Evolutionary conservation across 139 green algal species (phyloP), one percentile per base, ranked within the genome.

Genomic region (Asterochloris erici): DNA sequence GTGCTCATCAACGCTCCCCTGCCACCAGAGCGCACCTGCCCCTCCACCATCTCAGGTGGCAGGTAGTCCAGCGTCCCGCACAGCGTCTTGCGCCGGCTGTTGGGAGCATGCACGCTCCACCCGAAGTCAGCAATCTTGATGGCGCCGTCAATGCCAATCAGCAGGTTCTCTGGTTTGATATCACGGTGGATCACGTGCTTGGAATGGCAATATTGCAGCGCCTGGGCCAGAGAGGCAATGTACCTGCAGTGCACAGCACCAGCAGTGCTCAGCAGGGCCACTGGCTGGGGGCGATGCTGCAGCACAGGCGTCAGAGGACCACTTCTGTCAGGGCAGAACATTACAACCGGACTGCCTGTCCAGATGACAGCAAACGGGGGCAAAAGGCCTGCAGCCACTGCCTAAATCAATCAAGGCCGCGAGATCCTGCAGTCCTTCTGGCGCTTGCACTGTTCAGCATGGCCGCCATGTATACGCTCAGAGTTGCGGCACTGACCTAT

Each of bases 111-210:
- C 84, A 99, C 96, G 13, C 89, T 95, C 97, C 97, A 99, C 21
- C 97, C 97, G 85, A 99, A 99, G 89, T 99, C 97, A 13, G 94
- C 94, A 75, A 99, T 99, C 90, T 99, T 99, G 0, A 99, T 87
- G 81, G 98, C 90, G 11, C 94, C 96, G 61, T 96, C 89, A 6
- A 96, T 85, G 0, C 97, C 96, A 73, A 99, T 81, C 73, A 99
- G 89, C 86, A 99, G 88, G 89, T 99, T 99, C 88, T 99, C 97
- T 14, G 96, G 96, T 87, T 98, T 99, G 93, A 99, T 99, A 88
- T 99, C 97, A 14, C 97, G 85, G 89, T 99, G 97, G 81, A 99
- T 99, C 26, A 99, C 96, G 83, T 99, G 94, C 92, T 99, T 98
- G 74, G 89, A 91, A 90, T 99, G 97, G 91, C 95, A 98, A 90